Percentiles rank a stretch among this genome's conserved stretches.
Conservation (phyloP, 1,284 basidiomycete species). For the Tremellales sp. region DNA sequence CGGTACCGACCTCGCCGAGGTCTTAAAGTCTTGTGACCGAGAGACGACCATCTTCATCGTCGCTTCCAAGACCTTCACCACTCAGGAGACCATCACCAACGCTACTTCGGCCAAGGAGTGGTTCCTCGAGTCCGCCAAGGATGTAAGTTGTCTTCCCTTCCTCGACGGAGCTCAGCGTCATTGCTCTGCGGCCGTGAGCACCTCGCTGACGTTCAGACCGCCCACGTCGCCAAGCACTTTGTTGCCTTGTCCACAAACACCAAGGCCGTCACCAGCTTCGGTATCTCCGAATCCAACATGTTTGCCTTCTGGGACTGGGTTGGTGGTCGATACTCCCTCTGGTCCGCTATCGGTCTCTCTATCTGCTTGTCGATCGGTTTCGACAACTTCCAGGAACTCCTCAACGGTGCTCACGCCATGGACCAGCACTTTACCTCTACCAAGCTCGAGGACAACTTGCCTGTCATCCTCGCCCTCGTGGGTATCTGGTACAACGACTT, state of each 20-base stretch:
- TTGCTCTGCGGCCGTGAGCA: slow-evolving; percentile 3
- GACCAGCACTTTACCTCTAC: slow-evolving; percentile 92
- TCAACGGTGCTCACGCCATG: slow-evolving; percentile 94
- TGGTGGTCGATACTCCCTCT: slow-evolving; percentile 94
- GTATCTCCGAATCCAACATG: slow-evolving; percentile 91
- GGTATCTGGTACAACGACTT: slow-evolving; percentile 99
- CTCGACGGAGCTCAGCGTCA: neutral
- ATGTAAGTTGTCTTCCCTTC: slow-evolving; percentile 49
- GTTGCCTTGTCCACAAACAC: slow-evolving; percentile 97
- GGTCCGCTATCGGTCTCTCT: slow-evolving; percentile 95
- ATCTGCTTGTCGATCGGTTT: slow-evolving; percentile 91
- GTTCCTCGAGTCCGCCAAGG: slow-evolving; percentile 82
- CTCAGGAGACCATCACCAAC: slow-evolving; percentile 99
- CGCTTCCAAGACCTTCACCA: slow-evolving; percentile 97
- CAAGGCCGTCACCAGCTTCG: slow-evolving; percentile 89
- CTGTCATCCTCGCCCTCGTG: slow-evolving; percentile 83
- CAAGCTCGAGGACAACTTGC: slow-evolving; percentile 84
- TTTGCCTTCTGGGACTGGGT: slow-evolving; percentile 99
- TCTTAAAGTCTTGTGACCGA: slow-evolving; percentile 73
- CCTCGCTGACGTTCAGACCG: slow-evolving; percentile 53
- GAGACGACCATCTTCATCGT: slow-evolving; percentile 97
- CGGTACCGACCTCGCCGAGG: slow-evolving; percentile 94
- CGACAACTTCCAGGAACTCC: slow-evolving; percentile 86
- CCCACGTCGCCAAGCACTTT: slow-evolving; percentile 97
- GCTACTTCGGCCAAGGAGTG: slow-evolving; percentile 88